phyloP scores from a whole-genome alignment of 129 eudicot species.

The carrot (Daucus carota) region DNA sequence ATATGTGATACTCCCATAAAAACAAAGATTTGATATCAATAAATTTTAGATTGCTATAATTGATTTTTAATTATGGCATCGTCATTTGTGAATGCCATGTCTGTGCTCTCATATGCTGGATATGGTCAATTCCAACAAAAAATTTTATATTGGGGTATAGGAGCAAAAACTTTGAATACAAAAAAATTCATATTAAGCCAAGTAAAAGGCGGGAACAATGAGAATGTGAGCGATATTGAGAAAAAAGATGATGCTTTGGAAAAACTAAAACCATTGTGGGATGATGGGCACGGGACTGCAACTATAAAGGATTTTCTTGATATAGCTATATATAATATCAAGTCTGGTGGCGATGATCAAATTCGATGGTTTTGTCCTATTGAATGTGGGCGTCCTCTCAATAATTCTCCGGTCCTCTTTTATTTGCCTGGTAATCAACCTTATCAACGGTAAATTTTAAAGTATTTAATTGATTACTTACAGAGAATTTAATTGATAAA shows the following conservation, averaged over 20 bases:
- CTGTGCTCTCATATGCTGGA: not conserved
- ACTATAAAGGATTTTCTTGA: slow-evolving; percentile 36
- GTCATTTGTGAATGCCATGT: slow-evolving; percentile 2
- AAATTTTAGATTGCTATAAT: not conserved
- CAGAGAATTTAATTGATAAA: too few relatives aligned
- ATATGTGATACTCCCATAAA: too few relatives aligned
- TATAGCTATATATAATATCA: slow-evolving; percentile 39
- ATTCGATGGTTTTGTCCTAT: slow-evolving; percentile 89
- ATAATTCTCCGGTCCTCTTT: slow-evolving; percentile 64
- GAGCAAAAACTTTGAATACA: not conserved
- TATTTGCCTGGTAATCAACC: slow-evolving; percentile 70
- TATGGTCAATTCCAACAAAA: not conserved
- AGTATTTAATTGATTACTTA: not conserved
- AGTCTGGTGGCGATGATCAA: slow-evolving; percentile 65
- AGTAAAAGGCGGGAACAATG: not conserved
- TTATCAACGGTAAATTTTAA: not conserved
- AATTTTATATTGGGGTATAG: not conserved
- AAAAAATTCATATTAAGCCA: not conserved
- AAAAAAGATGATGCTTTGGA: not conserved
- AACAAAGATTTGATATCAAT: too few relatives aligned
- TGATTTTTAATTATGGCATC: not conserved
- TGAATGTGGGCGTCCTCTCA: slow-evolving; percentile 54
- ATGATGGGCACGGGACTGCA: slow-evolving; percentile 1
- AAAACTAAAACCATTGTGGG: not conserved
- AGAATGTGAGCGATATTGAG: not conserved